Evolutionary conservation across 306 rosid species (phyloP).

Genomic region (Cucumis hystrix): DNA sequence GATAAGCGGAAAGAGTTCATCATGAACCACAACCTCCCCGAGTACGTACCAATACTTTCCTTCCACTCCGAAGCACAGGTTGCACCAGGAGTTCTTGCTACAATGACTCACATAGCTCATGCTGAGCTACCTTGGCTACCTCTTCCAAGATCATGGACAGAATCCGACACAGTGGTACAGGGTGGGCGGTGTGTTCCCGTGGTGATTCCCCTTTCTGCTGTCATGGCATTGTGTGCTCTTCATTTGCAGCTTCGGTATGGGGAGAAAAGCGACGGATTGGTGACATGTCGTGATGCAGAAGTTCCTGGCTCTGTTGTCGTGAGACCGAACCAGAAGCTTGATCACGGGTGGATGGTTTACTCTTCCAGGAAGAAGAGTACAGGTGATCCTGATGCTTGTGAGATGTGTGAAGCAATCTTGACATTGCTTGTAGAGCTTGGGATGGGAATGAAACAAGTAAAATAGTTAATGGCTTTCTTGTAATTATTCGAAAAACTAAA

Average conservation of each 20-base stretch:
- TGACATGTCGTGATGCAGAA: conserved; percentile 60
- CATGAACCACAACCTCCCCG: conserved; percentile 50
- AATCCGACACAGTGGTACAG: conserved; percentile 15
- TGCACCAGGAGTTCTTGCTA: conserved; percentile 52
- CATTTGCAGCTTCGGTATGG: conserved; percentile 65
- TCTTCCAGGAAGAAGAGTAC: conserved; percentile 41
- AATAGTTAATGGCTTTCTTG: neutral
- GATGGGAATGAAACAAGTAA: conserved; percentile 14
- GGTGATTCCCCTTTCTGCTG: conserved; percentile 60
- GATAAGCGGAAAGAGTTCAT: conserved; percentile 67
- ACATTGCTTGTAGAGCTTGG: conserved; percentile 67
- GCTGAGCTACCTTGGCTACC: conserved; percentile 64
- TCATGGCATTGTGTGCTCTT: conserved; percentile 66
- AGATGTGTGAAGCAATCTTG: conserved; percentile 73
- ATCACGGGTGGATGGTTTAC: conserved; percentile 90
- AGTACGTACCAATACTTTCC: conserved; percentile 47
- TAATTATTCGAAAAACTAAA: neutral
- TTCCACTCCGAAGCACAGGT: conserved; percentile 66
- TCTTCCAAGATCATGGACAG: conserved; percentile 13
- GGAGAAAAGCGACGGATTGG: conserved; percentile 67
- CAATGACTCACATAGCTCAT: conserved; percentile 75
- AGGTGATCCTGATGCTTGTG: conserved; percentile 44
- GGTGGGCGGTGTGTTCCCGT: conserved; percentile 47
- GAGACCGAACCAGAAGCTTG: conserved; percentile 53
- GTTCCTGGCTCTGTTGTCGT: conserved; percentile 80